Conservation (phyloP, 345 rosid species). For the Pistacia integerrima region DNA sequence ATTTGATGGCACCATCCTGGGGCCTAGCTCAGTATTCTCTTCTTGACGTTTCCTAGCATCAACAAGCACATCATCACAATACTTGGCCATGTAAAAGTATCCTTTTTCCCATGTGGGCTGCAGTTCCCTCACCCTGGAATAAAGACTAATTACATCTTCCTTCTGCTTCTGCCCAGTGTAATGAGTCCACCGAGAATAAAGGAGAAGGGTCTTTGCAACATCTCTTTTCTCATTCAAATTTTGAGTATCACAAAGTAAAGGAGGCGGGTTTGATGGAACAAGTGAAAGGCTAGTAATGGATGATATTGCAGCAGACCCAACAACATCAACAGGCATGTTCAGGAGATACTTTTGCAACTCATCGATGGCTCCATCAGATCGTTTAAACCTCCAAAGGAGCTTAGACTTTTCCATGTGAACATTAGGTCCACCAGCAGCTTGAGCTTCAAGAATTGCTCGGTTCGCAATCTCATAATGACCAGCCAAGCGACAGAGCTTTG, state of each 20-base stretch:
- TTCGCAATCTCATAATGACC: slow-evolving; percentile 97
- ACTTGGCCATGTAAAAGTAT: slow-evolving; percentile 89
- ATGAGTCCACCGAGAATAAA: slow-evolving; percentile 94
- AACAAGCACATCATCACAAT: slow-evolving; percentile 87
- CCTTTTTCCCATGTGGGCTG: slow-evolving; percentile 96
- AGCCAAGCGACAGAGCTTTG: slow-evolving; percentile 96
- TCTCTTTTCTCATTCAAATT: slow-evolving; percentile 60
- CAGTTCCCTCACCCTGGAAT: slow-evolving; percentile 81
- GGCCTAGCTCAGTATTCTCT: slow-evolving; percentile 60
- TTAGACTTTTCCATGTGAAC: slow-evolving; percentile 96
- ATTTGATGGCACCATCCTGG: slow-evolving; percentile 42
- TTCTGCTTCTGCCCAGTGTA: slow-evolving; percentile 91
- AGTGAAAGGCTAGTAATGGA: slow-evolving; percentile 73
- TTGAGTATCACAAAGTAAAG: slow-evolving; percentile 57
- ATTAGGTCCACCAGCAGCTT: slow-evolving; percentile 85
- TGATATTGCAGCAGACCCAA: slow-evolving; percentile 70
- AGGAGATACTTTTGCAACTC: slow-evolving; percentile 91
- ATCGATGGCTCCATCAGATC: slow-evolving; percentile 86
- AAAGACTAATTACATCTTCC: slow-evolving; percentile 89
- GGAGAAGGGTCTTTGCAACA: slow-evolving; percentile 88
- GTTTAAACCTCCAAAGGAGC: slow-evolving; percentile 89
- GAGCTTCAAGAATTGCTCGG: slow-evolving; percentile 90
- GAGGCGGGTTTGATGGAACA: slow-evolving; percentile 66
- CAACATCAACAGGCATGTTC: slow-evolving; percentile 82
- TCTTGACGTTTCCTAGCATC: slow-evolving; percentile 95